Percentiles rank a stretch among this genome's conserved stretches.
These are phyloP conservation scores for Wickerhamomyces xylosicus DNA, from an alignment of 805 yeast species.

Conservation along the genomic window DNA sequence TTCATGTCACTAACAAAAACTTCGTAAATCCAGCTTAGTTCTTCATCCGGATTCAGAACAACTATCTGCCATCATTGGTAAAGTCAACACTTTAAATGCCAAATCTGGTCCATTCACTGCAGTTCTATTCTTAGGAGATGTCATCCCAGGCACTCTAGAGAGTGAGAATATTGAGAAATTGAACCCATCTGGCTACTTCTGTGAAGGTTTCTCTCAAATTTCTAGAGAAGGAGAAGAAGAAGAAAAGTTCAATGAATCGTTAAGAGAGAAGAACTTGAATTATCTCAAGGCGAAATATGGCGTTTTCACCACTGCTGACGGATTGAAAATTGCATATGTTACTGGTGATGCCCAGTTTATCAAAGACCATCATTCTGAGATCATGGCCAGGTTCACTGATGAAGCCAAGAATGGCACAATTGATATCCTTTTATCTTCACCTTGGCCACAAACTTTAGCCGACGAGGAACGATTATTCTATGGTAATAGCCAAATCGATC, in stretches of 20 bases:
- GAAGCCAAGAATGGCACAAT: slow-evolving; percentile 12
- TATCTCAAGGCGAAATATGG: slow-evolving; percentile 22
- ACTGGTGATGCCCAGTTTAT: slow-evolving; percentile 19
- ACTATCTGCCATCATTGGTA: slow-evolving; percentile 26
- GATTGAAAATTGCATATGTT: slow-evolving; percentile 38
- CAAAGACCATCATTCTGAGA: slow-evolving; percentile 16
- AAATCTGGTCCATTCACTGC: slow-evolving; percentile 63
- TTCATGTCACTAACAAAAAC: too few relatives aligned
- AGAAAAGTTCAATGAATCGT: neutral
- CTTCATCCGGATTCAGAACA: slow-evolving; percentile 12
- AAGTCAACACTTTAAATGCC: slow-evolving; percentile 36
- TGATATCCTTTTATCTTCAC: slow-evolving; percentile 49
- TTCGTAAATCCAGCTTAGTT: slow-evolving; percentile 9
- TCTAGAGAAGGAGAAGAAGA: slow-evolving; percentile 3
- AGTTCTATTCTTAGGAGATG: slow-evolving; percentile 42
- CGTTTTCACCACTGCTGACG: slow-evolving; percentile 29
- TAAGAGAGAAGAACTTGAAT: slow-evolving; percentile 2
- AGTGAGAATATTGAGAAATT: slow-evolving; percentile 1
- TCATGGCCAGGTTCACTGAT: slow-evolving; percentile 15
- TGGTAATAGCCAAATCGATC: slow-evolving; percentile 37
- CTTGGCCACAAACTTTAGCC: slow-evolving; percentile 52
- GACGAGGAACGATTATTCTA: slow-evolving; percentile 31
- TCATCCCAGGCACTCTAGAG: slow-evolving; percentile 5
- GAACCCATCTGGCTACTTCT: slow-evolving; percentile 14
- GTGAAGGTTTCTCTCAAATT: slow-evolving; percentile 11